Evolutionary conservation across 352 stramenopile genomes (phyloP), one percentile per base, ranked within the genome.

Genomic region (Phytophthora boehmeriae): DNA sequence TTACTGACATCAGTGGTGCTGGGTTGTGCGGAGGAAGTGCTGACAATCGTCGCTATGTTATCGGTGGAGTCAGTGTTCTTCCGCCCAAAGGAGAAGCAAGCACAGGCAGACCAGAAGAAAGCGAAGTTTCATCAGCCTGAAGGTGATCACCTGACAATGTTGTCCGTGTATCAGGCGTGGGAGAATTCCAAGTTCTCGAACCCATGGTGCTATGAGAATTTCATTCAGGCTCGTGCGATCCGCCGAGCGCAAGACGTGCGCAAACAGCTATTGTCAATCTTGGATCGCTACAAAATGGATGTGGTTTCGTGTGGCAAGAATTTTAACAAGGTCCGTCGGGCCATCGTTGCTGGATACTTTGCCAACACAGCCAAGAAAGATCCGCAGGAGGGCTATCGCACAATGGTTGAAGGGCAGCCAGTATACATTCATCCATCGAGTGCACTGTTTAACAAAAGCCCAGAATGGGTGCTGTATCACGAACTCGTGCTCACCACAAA

Each of bases 181-280:
- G 97, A 98, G 66, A 95, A 97, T 63, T 90, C 87, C 30, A 98
- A 98, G 59, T 99, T 98, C 68, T 97, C 84, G 17, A 99, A 98
- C 63, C 95, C 96, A n/a, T 99, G 98, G 98, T 99, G 98, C 69
- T 99, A 97, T 75, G 98, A 99, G 49, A 99, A 99, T 69, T 99
- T 99, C 64, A 93, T 99, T 43, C 97, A 99, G 70, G 93, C 96
- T 17, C 83, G 97, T 11, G 96, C 95, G 30, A 99, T 99, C 77
- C 89, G 90, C 16, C 86, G 96, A 30, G 97, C 97, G 16, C 96
- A 99, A 76, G 98, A 99, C 64, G 97, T 99, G 19, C 94, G 98
- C 23, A 99, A 99, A 75, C 98, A 99, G 78, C 83, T 99, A 27
- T 81, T 99, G 5, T 98, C 92, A 34, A 99, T 99, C 68, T 92